Conservation (phyloP, 2,329 filamentous ascomycete species). For the Blastomyces gilchristii region DNA sequence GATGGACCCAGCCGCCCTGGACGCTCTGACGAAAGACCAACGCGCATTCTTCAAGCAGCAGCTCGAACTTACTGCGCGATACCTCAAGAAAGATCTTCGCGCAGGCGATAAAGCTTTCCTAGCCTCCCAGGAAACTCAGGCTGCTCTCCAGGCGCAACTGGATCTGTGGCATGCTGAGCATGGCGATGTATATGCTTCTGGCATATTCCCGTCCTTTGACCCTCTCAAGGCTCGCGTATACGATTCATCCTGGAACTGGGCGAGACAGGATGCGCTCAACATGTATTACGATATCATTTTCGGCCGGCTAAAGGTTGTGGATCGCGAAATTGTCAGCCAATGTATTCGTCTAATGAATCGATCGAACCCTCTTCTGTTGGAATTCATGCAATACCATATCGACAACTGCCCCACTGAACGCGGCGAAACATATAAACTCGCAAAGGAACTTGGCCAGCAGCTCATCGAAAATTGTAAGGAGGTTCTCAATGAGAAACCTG, state of each 20-base stretch:
- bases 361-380: conserved; percentile 85
- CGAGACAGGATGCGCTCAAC: conserved; percentile 86
- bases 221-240: conserved; percentile 90
- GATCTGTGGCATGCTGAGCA: conserved; percentile 94
- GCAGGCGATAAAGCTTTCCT: conserved; percentile 93
- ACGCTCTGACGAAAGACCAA: conserved; percentile 95
- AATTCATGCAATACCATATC: conserved; percentile 99
- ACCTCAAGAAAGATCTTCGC: conserved; percentile 92
- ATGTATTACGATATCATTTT: conserved; percentile 99
- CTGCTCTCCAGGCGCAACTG: conserved; percentile 80
- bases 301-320: conserved; percentile 80
- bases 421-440: conserved; percentile 95
- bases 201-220: conserved; percentile 90
- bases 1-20: conserved; percentile 97
- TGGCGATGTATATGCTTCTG: conserved; percentile 88
- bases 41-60: conserved; percentile 95
- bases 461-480: conserved; percentile 98
- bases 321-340: conserved; percentile 95
- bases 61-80: conserved; percentile 85
- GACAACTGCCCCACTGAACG: conserved; percentile 96
- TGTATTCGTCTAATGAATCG: conserved; percentile 99
- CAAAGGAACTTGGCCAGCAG: conserved; percentile 84
- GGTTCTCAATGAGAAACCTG: conserved; percentile 68
- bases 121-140: conserved; percentile 71
- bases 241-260: conserved; percentile 99